Evolutionary conservation across 1,139 yeast species (phyloP), one percentile per base, ranked within the genome.

Genomic region (Geotrichum fermentans): DNA sequence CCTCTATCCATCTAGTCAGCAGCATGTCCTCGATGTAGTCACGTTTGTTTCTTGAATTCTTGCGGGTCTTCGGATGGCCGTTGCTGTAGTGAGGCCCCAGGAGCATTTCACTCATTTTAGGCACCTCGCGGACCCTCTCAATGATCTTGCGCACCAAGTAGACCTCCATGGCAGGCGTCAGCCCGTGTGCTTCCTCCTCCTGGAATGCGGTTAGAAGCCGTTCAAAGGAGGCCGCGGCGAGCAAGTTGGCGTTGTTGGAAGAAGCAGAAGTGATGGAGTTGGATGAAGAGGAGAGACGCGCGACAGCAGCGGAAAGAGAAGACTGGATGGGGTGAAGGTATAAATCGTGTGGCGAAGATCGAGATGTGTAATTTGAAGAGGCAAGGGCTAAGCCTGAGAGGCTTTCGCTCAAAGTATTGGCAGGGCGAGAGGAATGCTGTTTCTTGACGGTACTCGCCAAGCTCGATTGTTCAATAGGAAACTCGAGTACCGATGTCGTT

Each of bases 1-100:
- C 64, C 40, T 72, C 75, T 5, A 74, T 65, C 79, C 79, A 75
- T 35, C 78, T 63, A 30, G 70, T 68, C 37, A 74, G 58, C 30
- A 74, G 58, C 45, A 75, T 56, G 50, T 74, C 74, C 55, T 75
- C 80, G 4, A 74, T 70, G 24, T 70, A 70, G 53, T 74, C 77
- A 24, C 70, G 85, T 80, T 56, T 56, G 18, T 65, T 52, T 17
- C 33, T 30, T 20, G 45, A 11, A 17, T n/a, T n/a, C 29, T 30
- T 5, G 3, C 10, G 22, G 3, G 33, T 24, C 14, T n/a, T 8
- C 21, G 10, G 33, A 29, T 21, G 16, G 21, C 8, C 10, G 8
- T 38, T n/a, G 3, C 13, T n/a, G 30, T 42, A 8, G 42, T 46
- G 29, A 30, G 26, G 4, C 17, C 37, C 26, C 26, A 40, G 40